These are phyloP conservation scores for Bipolaris bicolor DNA, from an alignment of 2,329 filamentous ascomycete genomes.

Conservation along the genomic window DNA sequence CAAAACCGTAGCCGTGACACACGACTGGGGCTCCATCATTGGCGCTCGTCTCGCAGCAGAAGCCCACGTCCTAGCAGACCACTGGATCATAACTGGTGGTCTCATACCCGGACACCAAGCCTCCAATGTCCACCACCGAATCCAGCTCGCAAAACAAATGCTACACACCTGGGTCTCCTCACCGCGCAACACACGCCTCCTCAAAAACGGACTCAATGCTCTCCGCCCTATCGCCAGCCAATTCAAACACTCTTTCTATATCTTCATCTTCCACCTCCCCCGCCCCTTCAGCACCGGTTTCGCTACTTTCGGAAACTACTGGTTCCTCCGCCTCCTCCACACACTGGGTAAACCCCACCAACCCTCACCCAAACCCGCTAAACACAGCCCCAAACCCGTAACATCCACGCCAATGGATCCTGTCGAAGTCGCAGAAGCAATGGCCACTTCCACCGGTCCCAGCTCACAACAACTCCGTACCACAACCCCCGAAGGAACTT, in stretches of 20 bases:
- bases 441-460: constrained; percentile 62
- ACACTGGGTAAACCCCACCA: constrained; percentile 43
- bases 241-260: constrained; percentile 58
- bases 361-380: not conserved
- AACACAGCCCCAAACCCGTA: constrained; percentile 8
- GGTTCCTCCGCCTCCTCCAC: constrained; percentile 55
- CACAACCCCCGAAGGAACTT: constrained; percentile 20
- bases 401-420: constrained; percentile 11
- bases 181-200: constrained; percentile 54
- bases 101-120: constrained; percentile 52
- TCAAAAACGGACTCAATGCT: constrained; percentile 53
- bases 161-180: constrained; percentile 55
- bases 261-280: constrained; percentile 62
- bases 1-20: constrained; percentile 56
- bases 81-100: constrained; percentile 61
- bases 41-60: constrained; percentile 64
- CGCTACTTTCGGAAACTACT: constrained; percentile 58
- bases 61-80: constrained; percentile 61
- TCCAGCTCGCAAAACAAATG: constrained; percentile 56
- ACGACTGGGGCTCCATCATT: constrained; percentile 63
- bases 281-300: constrained; percentile 52
- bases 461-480: constrained; percentile 48
- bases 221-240: constrained; percentile 59
- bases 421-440: constrained; percentile 51
- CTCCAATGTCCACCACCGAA: constrained; percentile 53